Evolutionary conservation across 805 yeast genomes (phyloP).

Genomic region (Schizosaccharomyces octosporus): DNA sequence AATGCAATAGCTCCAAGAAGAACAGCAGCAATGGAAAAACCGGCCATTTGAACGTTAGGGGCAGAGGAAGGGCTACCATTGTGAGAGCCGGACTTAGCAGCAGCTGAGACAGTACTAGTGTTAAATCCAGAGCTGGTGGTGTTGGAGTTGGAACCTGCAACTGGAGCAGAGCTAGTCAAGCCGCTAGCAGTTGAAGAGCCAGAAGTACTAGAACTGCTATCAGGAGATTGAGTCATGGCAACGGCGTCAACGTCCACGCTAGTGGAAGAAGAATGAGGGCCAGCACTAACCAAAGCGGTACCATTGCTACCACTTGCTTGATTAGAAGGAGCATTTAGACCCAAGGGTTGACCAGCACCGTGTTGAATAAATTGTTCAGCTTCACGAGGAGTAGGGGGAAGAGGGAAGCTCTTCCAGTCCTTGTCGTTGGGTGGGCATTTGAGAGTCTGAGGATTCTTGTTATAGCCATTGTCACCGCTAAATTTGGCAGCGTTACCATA

Average conservation of each 20-base stretch:
- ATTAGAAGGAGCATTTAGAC: slow-evolving; percentile 14
- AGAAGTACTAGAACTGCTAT: slow-evolving; percentile 9
- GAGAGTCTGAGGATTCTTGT: slow-evolving; percentile 5
- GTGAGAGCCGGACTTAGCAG: neutral
- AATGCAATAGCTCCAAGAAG: neutral
- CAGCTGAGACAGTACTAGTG: neutral
- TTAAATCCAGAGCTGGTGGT: neutral
- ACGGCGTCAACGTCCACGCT: slow-evolving; percentile 3
- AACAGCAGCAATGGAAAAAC: neutral
- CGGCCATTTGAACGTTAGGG: neutral
- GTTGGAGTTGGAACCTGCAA: neutral
- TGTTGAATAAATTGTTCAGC: slow-evolving; percentile 14
- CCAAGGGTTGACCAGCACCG: slow-evolving; percentile 16
- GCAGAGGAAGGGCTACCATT: neutral
- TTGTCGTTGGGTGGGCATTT: slow-evolving; percentile 11
- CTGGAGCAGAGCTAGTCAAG: neutral
- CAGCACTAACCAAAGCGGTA: neutral
- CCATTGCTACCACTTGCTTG: slow-evolving; percentile 5
- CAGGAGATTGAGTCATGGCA: slow-evolving; percentile 1
- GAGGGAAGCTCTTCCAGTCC: slow-evolving; percentile 9
- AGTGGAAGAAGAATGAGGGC: neutral
- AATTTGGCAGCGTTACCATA: slow-evolving; percentile 20
- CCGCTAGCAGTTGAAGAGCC: slow-evolving; percentile 10
- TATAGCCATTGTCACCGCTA: slow-evolving; percentile 7
- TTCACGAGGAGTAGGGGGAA: slow-evolving; percentile 10